Percentiles rank a stretch among this genome's conserved stretches.
Conservation (phyloP, 2,329 filamentous ascomycete species). For the Remersonia thermophila region DNA sequence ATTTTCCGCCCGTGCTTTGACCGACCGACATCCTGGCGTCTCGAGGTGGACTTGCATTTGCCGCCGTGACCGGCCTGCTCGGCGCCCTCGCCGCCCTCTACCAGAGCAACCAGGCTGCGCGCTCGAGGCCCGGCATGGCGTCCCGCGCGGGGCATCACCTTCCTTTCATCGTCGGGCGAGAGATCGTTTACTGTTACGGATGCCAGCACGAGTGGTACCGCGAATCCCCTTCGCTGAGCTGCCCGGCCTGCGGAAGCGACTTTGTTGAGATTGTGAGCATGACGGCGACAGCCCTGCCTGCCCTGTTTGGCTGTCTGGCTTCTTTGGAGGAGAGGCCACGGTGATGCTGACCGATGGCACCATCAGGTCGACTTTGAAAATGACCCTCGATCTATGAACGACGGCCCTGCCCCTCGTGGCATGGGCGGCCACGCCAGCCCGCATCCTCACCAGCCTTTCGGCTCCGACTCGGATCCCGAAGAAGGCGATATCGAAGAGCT, state of each 20-base stretch:
- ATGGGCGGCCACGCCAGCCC: conserved; percentile 2
- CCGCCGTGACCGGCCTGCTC: conserved; percentile 45
- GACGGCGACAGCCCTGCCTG: neutral
- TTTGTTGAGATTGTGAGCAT: conserved; percentile 72
- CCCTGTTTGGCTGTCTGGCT: no score
- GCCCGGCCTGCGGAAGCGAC: conserved; percentile 66
- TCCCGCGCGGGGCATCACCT: conserved; percentile 26
- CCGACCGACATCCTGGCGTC: conserved; percentile 23
- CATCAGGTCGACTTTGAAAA: conserved; percentile 41
- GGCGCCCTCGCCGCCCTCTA: conserved; percentile 44
- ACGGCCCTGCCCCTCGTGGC: conserved; percentile 7
- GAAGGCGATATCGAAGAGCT: conserved; percentile 47
- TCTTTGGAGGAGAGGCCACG: no score
- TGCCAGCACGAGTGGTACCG: conserved; percentile 74
- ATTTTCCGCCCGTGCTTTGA: no score
- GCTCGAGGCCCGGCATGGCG: conserved; percentile 15
- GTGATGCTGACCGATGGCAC: conserved; percentile 9
- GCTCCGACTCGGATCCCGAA: conserved; percentile 45
- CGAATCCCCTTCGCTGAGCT: conserved; percentile 54
- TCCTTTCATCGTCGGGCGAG: conserved; percentile 40
- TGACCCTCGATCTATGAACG: conserved; percentile 47
- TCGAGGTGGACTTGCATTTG: conserved; percentile 40
- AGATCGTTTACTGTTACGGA: conserved; percentile 76
- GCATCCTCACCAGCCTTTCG: conserved; percentile 14
- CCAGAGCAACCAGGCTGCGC: conserved; percentile 28